These are phyloP conservation scores for Plantago elongata DNA, from an alignment of 257 asterid genomes.

Conservation along the genomic window DNA sequence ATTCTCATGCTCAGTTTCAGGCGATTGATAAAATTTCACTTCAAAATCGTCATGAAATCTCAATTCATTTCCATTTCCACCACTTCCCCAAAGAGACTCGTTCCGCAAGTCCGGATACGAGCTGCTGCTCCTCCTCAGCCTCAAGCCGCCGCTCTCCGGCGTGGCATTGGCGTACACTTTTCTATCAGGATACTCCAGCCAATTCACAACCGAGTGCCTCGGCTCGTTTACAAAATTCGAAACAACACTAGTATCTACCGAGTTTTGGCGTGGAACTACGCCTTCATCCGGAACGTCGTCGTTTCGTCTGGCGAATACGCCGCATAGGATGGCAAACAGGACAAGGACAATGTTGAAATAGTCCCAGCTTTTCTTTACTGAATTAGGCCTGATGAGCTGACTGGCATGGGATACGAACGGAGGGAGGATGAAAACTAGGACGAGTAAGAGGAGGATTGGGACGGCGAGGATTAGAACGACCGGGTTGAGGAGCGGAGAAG, in stretches of 20 bases:
- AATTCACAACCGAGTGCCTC: slow-evolving; percentile 27
- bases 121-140: slow-evolving; percentile 68
- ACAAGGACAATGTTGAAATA: slow-evolving; percentile 54
- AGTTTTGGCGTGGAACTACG: background rate
- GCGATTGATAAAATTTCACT: slow-evolving; percentile 41
- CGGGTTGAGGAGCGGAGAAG: slow-evolving; percentile 51
- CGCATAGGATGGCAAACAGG: slow-evolving; percentile 67
- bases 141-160: slow-evolving; percentile 20
- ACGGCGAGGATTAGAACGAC: slow-evolving; percentile 46
- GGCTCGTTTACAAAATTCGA: slow-evolving; percentile 22
- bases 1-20: background rate
- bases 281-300: slow-evolving; percentile 37
- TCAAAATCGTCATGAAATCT: slow-evolving; percentile 62
- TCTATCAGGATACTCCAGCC: slow-evolving; percentile 38
- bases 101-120: slow-evolving; percentile 81
- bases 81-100: slow-evolving; percentile 44
- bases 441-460: slow-evolving; percentile 37
- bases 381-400: slow-evolving; percentile 53
- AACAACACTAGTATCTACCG: slow-evolving; percentile 12
- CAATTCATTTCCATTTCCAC: slow-evolving; percentile 36
- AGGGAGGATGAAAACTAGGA: slow-evolving; percentile 47
- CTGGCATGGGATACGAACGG: slow-evolving; percentile 50
- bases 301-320: slow-evolving; percentile 62
- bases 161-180: slow-evolving; percentile 22
- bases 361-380: slow-evolving; percentile 78